These are phyloP conservation scores for Knufia petricola DNA, from an alignment of 2,329 filamentous ascomycete genomes.

Conservation along the genomic window DNA sequence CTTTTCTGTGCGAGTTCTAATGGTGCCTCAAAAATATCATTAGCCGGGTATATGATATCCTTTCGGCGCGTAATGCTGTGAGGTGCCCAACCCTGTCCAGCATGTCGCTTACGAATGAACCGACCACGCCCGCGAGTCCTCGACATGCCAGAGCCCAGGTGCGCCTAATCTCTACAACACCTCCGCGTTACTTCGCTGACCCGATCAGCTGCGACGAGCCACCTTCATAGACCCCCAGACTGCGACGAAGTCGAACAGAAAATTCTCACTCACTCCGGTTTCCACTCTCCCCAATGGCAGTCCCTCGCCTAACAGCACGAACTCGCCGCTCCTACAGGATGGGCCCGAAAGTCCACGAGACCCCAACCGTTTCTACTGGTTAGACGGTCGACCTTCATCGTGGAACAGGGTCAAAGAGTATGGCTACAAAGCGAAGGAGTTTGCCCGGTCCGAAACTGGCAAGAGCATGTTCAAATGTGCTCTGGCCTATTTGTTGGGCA, in stretches of 20 bases:
- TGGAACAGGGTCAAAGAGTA: constrained; percentile 20
- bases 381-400: constrained; percentile 11
- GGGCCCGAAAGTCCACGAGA: constrained; percentile 28
- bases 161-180: background rate
- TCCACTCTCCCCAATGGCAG: constrained; percentile 25
- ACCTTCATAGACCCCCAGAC: constrained; percentile 81
- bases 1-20: too few relatives aligned
- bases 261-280: constrained; percentile 59
- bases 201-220: constrained; percentile 60
- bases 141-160: constrained; percentile 4
- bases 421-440: constrained; percentile 43
- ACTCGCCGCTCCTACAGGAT: constrained; percentile 22
- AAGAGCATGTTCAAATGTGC: constrained; percentile 83
- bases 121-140: constrained; percentile 1
- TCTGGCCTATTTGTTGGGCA: constrained; percentile 77
- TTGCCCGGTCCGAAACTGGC: constrained; percentile 62
- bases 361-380: constrained; percentile 11
- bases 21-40: background rate
- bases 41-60: background rate
- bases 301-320: background rate
- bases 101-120: background rate
- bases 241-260: constrained; percentile 70
- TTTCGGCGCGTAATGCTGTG: background rate
- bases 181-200: background rate
- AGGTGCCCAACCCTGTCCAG: background rate